A percentile compares a stretch with the other conserved stretches of the same genome.
phyloP scores from a whole-genome alignment of 2,329 filamentous ascomycete species.

The Aspergillus tanneri region DNA sequence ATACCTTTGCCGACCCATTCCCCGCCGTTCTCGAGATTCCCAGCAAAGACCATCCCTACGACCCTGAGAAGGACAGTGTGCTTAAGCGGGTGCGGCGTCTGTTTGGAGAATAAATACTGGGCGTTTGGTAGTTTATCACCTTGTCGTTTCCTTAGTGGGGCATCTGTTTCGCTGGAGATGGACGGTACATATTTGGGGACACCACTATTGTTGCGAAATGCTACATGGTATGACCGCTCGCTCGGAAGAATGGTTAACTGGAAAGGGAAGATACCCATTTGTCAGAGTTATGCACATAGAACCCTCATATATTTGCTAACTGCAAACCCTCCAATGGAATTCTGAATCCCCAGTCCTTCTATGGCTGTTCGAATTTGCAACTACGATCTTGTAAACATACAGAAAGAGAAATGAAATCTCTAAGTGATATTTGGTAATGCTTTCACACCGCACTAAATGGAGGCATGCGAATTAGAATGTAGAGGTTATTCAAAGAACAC shows the following conservation, averaged over 20 bases:
- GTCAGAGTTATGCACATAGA: conserved; percentile 10
- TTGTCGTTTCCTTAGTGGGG: background rate
- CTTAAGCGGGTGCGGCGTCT: conserved; percentile 77
- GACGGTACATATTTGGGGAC: background rate
- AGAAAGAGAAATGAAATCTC: too few relatives aligned
- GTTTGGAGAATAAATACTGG: conserved; percentile 56
- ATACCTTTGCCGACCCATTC: conserved; percentile 90
- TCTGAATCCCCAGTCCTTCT: too few relatives aligned
- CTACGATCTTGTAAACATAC: too few relatives aligned
- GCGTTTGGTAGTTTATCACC: background rate
- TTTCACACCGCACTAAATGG: too few relatives aligned
- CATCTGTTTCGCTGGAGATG: background rate
- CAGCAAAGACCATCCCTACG: conserved; percentile 98
- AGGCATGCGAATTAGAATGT: too few relatives aligned
- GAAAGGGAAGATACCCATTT: conserved; percentile 21
- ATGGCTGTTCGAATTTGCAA: too few relatives aligned
- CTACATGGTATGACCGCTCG: background rate
- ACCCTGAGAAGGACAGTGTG: conserved; percentile 98
- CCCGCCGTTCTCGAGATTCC: conserved; percentile 96
- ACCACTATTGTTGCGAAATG: background rate
- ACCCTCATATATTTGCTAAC: background rate
- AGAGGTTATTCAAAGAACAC: too few relatives aligned
- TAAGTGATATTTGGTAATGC: too few relatives aligned
- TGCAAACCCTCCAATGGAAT: background rate
- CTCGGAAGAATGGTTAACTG: conserved; percentile 1